Conservation (phyloP, 2,329 filamentous ascomycete genomes). For the Chaetothyriales sp. region DNA sequence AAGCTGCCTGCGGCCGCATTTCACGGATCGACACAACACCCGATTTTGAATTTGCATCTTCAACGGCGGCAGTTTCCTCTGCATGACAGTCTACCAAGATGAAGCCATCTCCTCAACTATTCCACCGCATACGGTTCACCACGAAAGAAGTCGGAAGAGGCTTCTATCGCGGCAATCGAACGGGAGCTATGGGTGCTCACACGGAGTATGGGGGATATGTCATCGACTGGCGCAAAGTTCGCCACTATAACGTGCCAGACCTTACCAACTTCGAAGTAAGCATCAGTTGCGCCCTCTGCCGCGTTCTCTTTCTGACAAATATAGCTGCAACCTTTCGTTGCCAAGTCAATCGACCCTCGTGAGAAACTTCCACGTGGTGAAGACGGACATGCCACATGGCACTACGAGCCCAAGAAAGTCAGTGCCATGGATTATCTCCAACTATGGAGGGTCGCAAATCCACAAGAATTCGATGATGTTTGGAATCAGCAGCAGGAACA, state of each 20-base stretch:
- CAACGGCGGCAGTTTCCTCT: not conserved
- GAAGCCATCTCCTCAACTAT: constrained; percentile 13
- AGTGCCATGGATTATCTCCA: constrained; percentile 3
- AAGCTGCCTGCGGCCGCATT: no score
- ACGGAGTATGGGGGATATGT: constrained; percentile 70
- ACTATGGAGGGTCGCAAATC: constrained; percentile 1
- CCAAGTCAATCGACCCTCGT: not conserved
- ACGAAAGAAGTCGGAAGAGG: constrained; percentile 88
- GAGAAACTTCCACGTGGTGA: not conserved
- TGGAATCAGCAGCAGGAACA: not conserved
- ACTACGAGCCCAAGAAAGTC: not conserved
- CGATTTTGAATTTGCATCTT: not conserved
- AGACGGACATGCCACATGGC: not conserved
- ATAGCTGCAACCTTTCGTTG: not conserved
- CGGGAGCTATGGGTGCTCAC: constrained; percentile 73
- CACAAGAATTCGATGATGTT: not conserved
- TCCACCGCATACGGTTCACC: constrained; percentile 40
- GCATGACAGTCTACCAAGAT: constrained; percentile 7
- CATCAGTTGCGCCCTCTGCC: not conserved
- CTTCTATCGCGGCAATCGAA: constrained; percentile 92
- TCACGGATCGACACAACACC: not conserved
- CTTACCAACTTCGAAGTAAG: constrained; percentile 57
- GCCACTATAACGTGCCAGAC: constrained; percentile 72
- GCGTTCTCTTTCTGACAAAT: not conserved
- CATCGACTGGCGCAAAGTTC: constrained; percentile 74